Evolutionary conservation across 2,329 filamentous ascomycete genomes (phyloP).

Genomic region (Aureobasidium sp.): DNA sequence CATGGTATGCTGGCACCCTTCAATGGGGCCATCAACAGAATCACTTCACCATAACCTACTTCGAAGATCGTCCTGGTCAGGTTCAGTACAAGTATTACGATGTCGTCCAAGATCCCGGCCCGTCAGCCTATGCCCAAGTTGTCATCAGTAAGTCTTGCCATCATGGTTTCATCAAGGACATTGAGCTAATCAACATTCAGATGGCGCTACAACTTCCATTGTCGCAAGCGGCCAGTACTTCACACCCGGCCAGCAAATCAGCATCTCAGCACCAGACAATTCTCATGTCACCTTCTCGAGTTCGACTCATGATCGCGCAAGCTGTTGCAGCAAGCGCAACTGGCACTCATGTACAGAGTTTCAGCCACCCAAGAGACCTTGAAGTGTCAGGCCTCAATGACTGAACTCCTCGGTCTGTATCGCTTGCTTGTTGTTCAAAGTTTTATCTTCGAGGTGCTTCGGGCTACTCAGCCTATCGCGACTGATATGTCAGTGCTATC

Average conservation of each 20-base stretch:
- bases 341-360: slow-evolving; percentile 7
- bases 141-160: background rate
- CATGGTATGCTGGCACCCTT: background rate
- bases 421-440: too few species aligned
- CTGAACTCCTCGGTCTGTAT: too few species aligned
- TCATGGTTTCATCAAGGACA: background rate
- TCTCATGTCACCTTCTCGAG: background rate
- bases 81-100: slow-evolving; percentile 11
- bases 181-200: background rate
- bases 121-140: background rate
- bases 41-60: background rate
- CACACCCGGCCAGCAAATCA: background rate
- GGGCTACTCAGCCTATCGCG: too few species aligned
- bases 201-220: background rate
- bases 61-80: background rate
- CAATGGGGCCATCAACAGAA: background rate
- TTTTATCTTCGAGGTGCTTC: too few species aligned
- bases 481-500: too few species aligned
- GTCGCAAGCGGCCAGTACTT: background rate
- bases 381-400: background rate
- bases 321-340: background rate
- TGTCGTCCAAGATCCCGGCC: background rate
- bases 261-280: background rate
- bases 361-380: background rate
- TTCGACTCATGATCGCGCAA: background rate